Evolutionary conservation across 441 rosid species (phyloP).

Genomic region (Aleurites moluccanus): DNA sequence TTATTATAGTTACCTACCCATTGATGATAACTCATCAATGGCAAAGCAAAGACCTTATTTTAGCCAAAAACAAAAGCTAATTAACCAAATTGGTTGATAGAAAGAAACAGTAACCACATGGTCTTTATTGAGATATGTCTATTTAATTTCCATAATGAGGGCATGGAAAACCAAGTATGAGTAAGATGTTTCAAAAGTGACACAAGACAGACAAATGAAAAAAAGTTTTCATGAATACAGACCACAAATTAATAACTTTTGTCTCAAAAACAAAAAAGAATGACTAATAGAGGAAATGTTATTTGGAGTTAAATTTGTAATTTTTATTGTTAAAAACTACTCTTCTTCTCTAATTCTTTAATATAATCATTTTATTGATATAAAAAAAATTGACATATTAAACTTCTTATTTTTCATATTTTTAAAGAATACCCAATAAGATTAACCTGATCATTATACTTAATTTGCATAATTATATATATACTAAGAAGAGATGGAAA

Average conservation of each 20-base stretch:
- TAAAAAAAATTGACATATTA: too few species aligned
- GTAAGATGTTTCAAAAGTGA: slow-evolving; percentile 17
- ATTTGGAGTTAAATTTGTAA: neutral
- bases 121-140: neutral
- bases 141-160: slow-evolving; percentile 8
- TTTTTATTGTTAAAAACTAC: neutral
- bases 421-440: too few species aligned
- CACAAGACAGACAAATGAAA: slow-evolving; percentile 7
- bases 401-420: too few species aligned
- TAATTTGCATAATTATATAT: too few species aligned
- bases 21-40: neutral
- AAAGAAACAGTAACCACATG: slow-evolving; percentile 16
- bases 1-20: neutral
- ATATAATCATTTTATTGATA: too few species aligned
- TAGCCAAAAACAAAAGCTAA: neutral
- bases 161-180: slow-evolving; percentile 11
- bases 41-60: neutral
- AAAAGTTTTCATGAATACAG: slow-evolving; percentile 9
- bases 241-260: too few species aligned
- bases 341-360: too few species aligned
- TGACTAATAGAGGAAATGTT: too few species aligned
- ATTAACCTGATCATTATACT: too few species aligned
- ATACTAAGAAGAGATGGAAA: slow-evolving; percentile 24
- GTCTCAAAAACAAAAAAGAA: too few species aligned
- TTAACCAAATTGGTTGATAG: neutral